Conservation (phyloP, 1,139 yeast genomes). For the Pichia sp. region DNA sequence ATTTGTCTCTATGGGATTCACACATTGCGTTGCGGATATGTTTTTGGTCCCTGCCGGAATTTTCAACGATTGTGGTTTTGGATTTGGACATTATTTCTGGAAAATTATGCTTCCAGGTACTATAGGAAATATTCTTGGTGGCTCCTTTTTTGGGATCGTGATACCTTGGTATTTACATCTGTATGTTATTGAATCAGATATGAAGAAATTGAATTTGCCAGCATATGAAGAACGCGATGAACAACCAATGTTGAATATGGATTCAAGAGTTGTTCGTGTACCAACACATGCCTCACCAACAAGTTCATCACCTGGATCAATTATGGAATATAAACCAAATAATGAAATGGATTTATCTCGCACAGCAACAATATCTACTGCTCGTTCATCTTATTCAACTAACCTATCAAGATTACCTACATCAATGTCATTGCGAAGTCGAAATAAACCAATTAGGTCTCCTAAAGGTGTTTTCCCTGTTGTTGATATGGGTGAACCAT, state of each 20-base stretch:
- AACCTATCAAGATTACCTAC: slow-evolving; percentile 7
- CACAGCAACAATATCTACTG: background rate
- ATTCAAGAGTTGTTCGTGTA: slow-evolving; percentile 63
- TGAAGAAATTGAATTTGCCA: slow-evolving; percentile 52
- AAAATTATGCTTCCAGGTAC: slow-evolving; percentile 60
- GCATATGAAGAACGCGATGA: slow-evolving; percentile 65
- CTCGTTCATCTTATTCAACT: slow-evolving; percentile 3
- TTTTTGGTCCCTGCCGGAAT: slow-evolving; percentile 55
- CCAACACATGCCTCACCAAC: slow-evolving; percentile 8
- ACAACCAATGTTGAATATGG: slow-evolving; percentile 69
- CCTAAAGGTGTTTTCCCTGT: slow-evolving; percentile 78
- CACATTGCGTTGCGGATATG: slow-evolving; percentile 82
- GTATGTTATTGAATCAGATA: slow-evolving; percentile 62
- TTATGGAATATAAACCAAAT: slow-evolving; percentile 13
- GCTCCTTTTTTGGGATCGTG: slow-evolving; percentile 50
- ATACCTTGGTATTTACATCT: slow-evolving; percentile 67
- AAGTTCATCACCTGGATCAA: slow-evolving; percentile 1
- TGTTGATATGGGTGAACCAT: slow-evolving; percentile 64
- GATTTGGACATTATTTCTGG: slow-evolving; percentile 65
- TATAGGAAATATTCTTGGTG: slow-evolving; percentile 68
- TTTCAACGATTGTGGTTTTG: slow-evolving; percentile 53
- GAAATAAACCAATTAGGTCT: slow-evolving; percentile 33
- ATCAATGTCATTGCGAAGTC: slow-evolving; percentile 1
- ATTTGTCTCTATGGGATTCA: slow-evolving; percentile 66
- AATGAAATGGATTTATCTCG: slow-evolving; percentile 9